phyloP scores from a whole-genome alignment of 2,329 filamentous ascomycete genomes.

The Fusarium mangiferae region DNA sequence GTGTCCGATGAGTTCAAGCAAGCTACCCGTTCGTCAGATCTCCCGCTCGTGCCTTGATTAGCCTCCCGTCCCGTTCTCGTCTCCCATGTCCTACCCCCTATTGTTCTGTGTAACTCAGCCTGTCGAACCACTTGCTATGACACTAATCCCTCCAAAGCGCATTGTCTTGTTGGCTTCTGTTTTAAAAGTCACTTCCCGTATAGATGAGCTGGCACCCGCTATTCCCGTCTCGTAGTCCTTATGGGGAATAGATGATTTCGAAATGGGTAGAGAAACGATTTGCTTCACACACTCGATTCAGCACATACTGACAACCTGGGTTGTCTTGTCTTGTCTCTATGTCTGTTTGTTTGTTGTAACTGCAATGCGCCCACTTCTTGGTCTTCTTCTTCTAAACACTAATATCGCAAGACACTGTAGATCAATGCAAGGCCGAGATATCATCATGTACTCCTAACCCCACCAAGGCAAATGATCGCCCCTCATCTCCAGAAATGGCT shows the following conservation, averaged over 20 bases:
- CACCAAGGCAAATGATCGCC: constrained; percentile 8
- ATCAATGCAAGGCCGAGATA: constrained; percentile 9
- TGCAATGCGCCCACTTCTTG: not conserved
- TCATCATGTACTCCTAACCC: not conserved
- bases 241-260: not conserved
- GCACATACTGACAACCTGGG: not conserved
- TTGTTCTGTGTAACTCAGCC: constrained; percentile 6
- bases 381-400: not conserved
- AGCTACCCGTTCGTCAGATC: constrained; percentile 44
- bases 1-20: constrained; percentile 46
- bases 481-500: constrained; percentile 1
- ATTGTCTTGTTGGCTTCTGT: constrained; percentile 5
- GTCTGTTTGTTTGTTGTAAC: not conserved
- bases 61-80: constrained; percentile 25
- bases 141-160: not conserved
- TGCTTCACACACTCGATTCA: not conserved
- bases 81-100: constrained; percentile 15
- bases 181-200: constrained; percentile 10
- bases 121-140: not conserved
- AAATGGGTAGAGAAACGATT: not conserved
- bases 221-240: not conserved
- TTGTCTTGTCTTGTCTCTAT: not conserved
- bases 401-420: not conserved
- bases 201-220: constrained; percentile 19
- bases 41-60: constrained; percentile 27